A percentile compares a stretch with the other conserved stretches of the same genome.
Conservation (phyloP, 805 yeast genomes). For the Myxozyma geophila region DNA sequence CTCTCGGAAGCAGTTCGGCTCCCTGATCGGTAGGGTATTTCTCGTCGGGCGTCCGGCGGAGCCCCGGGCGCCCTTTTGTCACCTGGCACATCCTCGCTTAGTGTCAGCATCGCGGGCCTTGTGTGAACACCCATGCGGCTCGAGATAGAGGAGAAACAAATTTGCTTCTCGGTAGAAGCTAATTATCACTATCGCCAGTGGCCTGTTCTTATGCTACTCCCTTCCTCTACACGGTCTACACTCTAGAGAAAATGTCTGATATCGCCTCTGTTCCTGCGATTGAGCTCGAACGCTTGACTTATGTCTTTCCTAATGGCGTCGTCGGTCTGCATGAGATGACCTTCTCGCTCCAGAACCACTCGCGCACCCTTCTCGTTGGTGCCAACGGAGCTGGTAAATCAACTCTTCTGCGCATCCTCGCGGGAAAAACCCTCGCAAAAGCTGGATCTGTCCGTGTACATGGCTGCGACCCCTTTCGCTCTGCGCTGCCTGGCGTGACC, state of each 20-base stretch:
- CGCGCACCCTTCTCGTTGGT: slow-evolving; percentile 81
- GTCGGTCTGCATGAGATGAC: slow-evolving; percentile 72
- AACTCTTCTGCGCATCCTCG: slow-evolving; percentile 78
- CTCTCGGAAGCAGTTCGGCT: slow-evolving; percentile 10
- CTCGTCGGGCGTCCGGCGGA: slow-evolving; percentile 10
- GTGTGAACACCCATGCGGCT: background rate
- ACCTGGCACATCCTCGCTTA: background rate
- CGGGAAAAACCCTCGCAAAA: slow-evolving; percentile 87
- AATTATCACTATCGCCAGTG: too few species aligned
- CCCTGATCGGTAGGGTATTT: background rate
- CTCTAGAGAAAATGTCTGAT: background rate
- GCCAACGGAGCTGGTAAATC: slow-evolving; percentile 96
- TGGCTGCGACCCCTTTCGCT: slow-evolving; percentile 87
- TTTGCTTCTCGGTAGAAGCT: too few species aligned
- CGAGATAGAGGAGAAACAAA: too few species aligned
- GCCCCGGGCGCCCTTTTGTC: background rate
- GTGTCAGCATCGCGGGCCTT: background rate
- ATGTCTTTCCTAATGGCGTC: slow-evolving; percentile 64
- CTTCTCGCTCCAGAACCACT: slow-evolving; percentile 66
- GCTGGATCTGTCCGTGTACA: slow-evolving; percentile 73
- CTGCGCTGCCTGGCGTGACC: slow-evolving; percentile 55
- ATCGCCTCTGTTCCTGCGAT: slow-evolving; percentile 44
- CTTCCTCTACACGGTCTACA: too few species aligned
- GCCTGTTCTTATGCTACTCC: too few species aligned
- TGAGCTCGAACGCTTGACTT: slow-evolving; percentile 65